Percentiles rank a stretch among this genome's conserved stretches.
These are phyloP conservation scores for Cladosporium sp. DNA, from an alignment of 2,329 filamentous ascomycete genomes.

Conservation along the genomic window DNA sequence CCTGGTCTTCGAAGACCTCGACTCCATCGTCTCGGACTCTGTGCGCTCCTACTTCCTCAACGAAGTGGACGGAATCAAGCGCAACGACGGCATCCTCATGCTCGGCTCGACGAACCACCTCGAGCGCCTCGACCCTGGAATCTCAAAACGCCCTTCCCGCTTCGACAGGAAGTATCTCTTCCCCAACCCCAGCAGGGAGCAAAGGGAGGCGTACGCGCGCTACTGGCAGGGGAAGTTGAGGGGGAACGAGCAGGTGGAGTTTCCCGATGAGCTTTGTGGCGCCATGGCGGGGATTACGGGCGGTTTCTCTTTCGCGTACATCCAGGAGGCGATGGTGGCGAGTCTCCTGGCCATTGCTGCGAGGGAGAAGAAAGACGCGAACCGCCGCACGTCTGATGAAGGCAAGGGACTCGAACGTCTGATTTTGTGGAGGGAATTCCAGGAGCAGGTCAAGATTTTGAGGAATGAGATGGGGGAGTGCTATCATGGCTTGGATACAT, in stretches of 20 bases:
- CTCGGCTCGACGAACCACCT: slow-evolving; percentile 45
- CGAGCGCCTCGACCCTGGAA: slow-evolving; percentile 63
- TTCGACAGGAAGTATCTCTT: slow-evolving; percentile 67
- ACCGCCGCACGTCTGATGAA: no score
- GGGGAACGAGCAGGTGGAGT: slow-evolving; percentile 54
- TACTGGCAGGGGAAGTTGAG: slow-evolving; percentile 60
- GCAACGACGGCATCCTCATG: slow-evolving; percentile 69
- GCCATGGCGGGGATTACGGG: slow-evolving; percentile 60
- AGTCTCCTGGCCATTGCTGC: slow-evolving; percentile 58
- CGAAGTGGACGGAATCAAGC: slow-evolving; percentile 65
- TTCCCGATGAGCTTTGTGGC: slow-evolving; percentile 54
- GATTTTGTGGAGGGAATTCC: slow-evolving; percentile 58
- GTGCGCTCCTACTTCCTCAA: slow-evolving; percentile 69
- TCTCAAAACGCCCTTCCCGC: slow-evolving; percentile 57
- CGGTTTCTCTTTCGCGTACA: slow-evolving; percentile 66
- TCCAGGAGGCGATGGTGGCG: slow-evolving; percentile 66
- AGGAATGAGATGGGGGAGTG: slow-evolving; percentile 55
- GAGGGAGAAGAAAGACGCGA: slow-evolving; percentile 14
- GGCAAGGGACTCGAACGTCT: slow-evolving; percentile 42
- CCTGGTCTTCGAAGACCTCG: slow-evolving; percentile 68
- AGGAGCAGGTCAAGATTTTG: slow-evolving; percentile 59
- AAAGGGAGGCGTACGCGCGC: slow-evolving; percentile 56
- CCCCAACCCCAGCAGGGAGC: slow-evolving; percentile 51
- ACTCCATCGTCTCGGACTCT: slow-evolving; percentile 58
- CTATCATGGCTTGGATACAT: no score